Percentiles rank a stretch among this genome's conserved stretches.
phyloP scores from a whole-genome alignment of 2,329 filamentous ascomycete genomes.

The Calonectria fujianensis region DNA sequence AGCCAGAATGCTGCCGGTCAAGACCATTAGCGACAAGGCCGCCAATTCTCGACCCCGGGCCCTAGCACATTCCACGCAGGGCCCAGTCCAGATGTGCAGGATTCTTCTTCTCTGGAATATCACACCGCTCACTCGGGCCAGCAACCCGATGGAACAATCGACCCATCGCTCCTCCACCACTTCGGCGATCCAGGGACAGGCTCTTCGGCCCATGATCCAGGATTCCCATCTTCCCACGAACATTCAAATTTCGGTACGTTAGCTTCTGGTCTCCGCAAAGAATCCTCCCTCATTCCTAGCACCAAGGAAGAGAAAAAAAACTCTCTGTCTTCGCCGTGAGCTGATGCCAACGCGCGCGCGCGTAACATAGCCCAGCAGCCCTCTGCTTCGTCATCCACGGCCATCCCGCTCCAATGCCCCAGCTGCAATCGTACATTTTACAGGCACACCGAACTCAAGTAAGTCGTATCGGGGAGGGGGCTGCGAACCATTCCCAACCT shows the following conservation, averaged over 20 bases:
- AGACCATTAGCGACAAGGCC: constrained; percentile 47
- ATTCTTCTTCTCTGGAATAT: constrained; percentile 33
- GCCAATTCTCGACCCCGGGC: constrained; percentile 38
- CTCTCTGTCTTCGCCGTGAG: constrained; percentile 11
- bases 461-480: not conserved
- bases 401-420: constrained; percentile 31
- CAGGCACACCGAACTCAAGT: constrained; percentile 43
- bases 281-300: not conserved
- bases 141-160: constrained; percentile 1
- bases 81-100: constrained; percentile 43
- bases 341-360: constrained; percentile 15
- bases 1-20: constrained; percentile 47
- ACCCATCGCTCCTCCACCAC: constrained; percentile 12
- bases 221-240: not conserved
- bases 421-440: not conserved
- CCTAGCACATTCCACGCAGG: constrained; percentile 34
- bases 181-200: constrained; percentile 5
- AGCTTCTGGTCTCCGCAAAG: not conserved
- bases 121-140: not conserved
- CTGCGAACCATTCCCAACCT: too few species aligned
- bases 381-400: constrained; percentile 34
- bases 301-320: not conserved
- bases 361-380: constrained; percentile 28
- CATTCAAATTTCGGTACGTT: constrained; percentile 20
- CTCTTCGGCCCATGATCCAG: not conserved